Conservation (phyloP, 75 land plant species). For the Isoetes taiwanensis region DNA sequence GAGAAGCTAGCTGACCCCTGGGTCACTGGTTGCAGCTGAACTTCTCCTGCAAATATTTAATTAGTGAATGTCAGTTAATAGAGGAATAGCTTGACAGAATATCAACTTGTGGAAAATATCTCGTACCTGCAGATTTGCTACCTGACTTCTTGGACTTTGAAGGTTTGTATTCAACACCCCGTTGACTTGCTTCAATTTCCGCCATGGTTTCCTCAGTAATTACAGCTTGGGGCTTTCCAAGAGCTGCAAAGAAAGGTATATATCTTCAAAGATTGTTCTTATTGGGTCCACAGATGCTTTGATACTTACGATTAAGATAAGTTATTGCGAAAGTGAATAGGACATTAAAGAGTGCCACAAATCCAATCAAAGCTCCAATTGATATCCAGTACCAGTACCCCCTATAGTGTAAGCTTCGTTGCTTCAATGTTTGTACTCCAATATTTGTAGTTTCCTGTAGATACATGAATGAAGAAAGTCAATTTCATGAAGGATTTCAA, state of each 20-base stretch:
- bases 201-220: constrained; percentile 42
- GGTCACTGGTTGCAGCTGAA: too few species aligned
- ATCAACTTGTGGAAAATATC: too few species aligned
- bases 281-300: too few species aligned
- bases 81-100: too few species aligned
- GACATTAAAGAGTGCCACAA: constrained; percentile 19
- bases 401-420: constrained; percentile 12
- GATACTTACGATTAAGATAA: constrained; percentile 23
- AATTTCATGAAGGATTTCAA: too few species aligned
- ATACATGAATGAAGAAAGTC: not conserved
- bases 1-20: too few species aligned
- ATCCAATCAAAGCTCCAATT: constrained; percentile 27
- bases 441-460: constrained; percentile 22
- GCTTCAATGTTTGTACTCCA: constrained; percentile 23
- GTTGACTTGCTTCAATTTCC: constrained; percentile 30
- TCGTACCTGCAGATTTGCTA: too few species aligned
- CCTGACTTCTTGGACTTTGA: too few species aligned
- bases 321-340: constrained; percentile 20
- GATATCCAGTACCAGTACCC: constrained; percentile 32
- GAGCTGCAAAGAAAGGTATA: constrained; percentile 35
- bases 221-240: constrained; percentile 47
- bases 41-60: too few species aligned
- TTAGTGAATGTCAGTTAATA: too few species aligned
- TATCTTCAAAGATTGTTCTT: too few species aligned
- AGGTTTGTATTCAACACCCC: constrained; percentile 21